Conservation (phyloP, 768 basidiomycete genomes). For the Lepiota subincarnata region DNA sequence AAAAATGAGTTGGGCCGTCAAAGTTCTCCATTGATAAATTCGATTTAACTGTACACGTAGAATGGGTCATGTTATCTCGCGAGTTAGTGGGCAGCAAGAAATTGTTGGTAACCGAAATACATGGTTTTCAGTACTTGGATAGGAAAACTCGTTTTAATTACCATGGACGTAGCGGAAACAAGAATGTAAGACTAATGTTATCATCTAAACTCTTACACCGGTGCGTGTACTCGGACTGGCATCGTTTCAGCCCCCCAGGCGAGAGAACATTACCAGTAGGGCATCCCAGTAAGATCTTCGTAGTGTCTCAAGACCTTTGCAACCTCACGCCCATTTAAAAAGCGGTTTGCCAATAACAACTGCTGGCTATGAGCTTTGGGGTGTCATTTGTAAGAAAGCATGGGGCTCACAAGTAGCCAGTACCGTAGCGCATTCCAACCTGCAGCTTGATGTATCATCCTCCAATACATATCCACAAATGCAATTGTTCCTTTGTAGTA, state of each 20-base stretch:
- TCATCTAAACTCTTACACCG: no score
- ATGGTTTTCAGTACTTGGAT: no score
- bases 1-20: no score
- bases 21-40: no score
- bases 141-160: no score
- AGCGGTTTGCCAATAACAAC: constrained; percentile 53
- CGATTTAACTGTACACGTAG: no score
- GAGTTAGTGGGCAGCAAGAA: no score
- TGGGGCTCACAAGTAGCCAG: constrained; percentile 50
- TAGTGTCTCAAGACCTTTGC: constrained; percentile 50
- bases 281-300: constrained; percentile 48
- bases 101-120: no score
- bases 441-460: constrained; percentile 63
- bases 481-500: constrained; percentile 47
- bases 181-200: no score
- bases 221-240: background rate
- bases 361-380: constrained; percentile 18
- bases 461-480: constrained; percentile 62
- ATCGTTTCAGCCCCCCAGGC: background rate
- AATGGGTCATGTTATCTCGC: no score
- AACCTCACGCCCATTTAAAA: constrained; percentile 47
- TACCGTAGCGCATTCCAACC: constrained; percentile 61
- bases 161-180: no score
- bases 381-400: background rate
- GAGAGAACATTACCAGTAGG: constrained; percentile 30